Percentiles rank a stretch among this genome's conserved stretches.
phyloP scores from a whole-genome alignment of 2,329 filamentous ascomycete genomes.

The Diaporthe caulivora region DNA sequence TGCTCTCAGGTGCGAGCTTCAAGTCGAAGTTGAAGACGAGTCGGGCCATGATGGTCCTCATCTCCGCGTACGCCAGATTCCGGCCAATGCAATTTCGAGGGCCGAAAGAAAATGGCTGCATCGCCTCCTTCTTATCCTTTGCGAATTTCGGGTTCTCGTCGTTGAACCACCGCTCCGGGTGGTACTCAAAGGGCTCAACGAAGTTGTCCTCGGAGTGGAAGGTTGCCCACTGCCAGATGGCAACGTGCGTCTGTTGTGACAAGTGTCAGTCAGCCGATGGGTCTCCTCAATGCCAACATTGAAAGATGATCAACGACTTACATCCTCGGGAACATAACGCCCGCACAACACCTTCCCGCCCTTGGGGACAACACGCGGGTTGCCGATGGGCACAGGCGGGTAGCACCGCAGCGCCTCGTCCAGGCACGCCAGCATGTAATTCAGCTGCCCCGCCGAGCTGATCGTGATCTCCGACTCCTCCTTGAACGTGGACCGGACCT shows the following conservation, averaged over 20 bases:
- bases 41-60: slow-evolving; percentile 51
- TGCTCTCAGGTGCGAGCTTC: slow-evolving; percentile 43
- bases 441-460: slow-evolving; percentile 43
- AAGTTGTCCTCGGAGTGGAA: slow-evolving; percentile 50
- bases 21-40: slow-evolving; percentile 52
- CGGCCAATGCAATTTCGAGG: slow-evolving; percentile 49
- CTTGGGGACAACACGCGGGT: slow-evolving; percentile 33
- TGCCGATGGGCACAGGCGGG: slow-evolving; percentile 42
- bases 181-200: slow-evolving; percentile 47
- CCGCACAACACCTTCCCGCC: slow-evolving; percentile 34
- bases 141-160: slow-evolving; percentile 35
- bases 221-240: slow-evolving; percentile 47
- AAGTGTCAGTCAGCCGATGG: not conserved
- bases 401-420: slow-evolving; percentile 55
- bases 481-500: slow-evolving; percentile 51
- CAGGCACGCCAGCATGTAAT: slow-evolving; percentile 53
- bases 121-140: slow-evolving; percentile 24
- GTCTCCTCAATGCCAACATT: too few species aligned
- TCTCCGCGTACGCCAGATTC: slow-evolving; percentile 52
- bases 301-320: not conserved
- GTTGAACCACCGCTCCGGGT: slow-evolving; percentile 51
- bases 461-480: slow-evolving; percentile 50
- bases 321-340: slow-evolving; percentile 34
- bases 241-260: slow-evolving; percentile 46
- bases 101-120: slow-evolving; percentile 48